Evolutionary conservation across 1,284 basidiomycete species (phyloP).

Genomic region (Sporisorium graminicola): DNA sequence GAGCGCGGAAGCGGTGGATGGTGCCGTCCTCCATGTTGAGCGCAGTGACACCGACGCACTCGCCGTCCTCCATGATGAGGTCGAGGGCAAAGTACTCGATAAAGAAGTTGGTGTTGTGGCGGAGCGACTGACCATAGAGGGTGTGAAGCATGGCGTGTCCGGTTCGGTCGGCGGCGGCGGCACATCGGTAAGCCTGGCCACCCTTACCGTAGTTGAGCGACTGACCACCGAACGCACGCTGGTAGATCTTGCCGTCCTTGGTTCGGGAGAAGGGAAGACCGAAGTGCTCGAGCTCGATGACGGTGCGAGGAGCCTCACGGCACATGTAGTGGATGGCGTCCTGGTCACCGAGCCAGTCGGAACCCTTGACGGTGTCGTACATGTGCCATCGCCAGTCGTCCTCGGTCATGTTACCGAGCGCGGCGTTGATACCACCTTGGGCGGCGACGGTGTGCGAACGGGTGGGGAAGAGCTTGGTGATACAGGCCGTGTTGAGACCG

Average conservation of each 20-base stretch:
- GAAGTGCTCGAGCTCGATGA: constrained; percentile 97
- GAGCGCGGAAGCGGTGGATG: constrained; percentile 95
- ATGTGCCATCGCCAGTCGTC: constrained; percentile 99
- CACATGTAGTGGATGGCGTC: constrained; percentile 99
- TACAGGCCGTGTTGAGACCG: constrained; percentile 92
- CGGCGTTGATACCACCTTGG: constrained; percentile 99
- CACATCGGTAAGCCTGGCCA: constrained; percentile 98
- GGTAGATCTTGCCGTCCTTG: constrained; percentile 99
- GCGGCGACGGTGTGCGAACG: constrained; percentile 99
- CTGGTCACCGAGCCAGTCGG: constrained; percentile 99
- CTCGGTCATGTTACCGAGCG: constrained; percentile 83
- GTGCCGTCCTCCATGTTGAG: constrained; percentile 99
- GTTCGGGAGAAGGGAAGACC: constrained; percentile 99
- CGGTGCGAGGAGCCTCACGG: constrained; percentile 91
- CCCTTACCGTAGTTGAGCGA: constrained; percentile 97
- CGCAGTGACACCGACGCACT: constrained; percentile 99
- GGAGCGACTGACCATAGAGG: constrained; percentile 97
- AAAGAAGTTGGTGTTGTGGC: constrained; percentile 99
- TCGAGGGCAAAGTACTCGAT: constrained; percentile 98
- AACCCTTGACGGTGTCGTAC: constrained; percentile 99
- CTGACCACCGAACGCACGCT: constrained; percentile 99
- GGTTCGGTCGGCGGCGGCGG: constrained; percentile 97
- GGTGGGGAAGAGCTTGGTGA: constrained; percentile 99
- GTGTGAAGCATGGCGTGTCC: constrained; percentile 99
- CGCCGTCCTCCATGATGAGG: constrained; percentile 97